Conservation (phyloP, 129 eudicot species). For the Chrysanthemum seticuspe region DNA sequence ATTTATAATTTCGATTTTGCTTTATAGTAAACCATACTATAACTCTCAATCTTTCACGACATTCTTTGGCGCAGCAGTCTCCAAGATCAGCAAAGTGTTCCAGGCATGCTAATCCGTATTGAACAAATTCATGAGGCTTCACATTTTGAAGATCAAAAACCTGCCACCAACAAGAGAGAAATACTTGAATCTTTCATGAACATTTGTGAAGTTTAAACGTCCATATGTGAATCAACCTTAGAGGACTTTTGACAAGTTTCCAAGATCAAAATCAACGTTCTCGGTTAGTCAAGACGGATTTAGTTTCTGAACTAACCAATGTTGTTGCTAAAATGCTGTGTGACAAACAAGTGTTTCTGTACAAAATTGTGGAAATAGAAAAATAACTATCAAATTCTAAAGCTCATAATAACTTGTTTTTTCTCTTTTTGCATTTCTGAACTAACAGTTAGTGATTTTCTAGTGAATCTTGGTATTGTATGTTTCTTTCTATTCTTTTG, state of each 20-base stretch:
- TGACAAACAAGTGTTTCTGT: not conserved
- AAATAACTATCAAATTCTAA: not conserved
- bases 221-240: not conserved
- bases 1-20: not conserved
- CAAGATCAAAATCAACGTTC: not conserved
- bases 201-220: not conserved
- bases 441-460: too few species aligned
- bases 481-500: not conserved
- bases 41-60: slow-evolving; percentile 63
- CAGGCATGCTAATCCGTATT: slow-evolving; percentile 67
- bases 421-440: too few species aligned
- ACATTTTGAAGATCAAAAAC: slow-evolving; percentile 61
- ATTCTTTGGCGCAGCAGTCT: slow-evolving; percentile 61
- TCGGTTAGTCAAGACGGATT: not conserved
- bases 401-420: too few species aligned
- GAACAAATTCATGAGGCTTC: slow-evolving; percentile 81
- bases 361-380: not conserved
- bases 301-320: not conserved
- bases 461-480: too few species aligned
- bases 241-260: not conserved
- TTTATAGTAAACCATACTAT: slow-evolving; percentile 43
- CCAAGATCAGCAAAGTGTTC: slow-evolving; percentile 72
- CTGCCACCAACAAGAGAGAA: slow-evolving; percentile 33
- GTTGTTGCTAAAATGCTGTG: not conserved
- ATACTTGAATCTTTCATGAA: not conserved